Percentiles rank a stretch among this genome's conserved stretches.
These are phyloP conservation scores for Iberis pinnata DNA, from an alignment of 345 rosid species.

Conservation along the genomic window DNA sequence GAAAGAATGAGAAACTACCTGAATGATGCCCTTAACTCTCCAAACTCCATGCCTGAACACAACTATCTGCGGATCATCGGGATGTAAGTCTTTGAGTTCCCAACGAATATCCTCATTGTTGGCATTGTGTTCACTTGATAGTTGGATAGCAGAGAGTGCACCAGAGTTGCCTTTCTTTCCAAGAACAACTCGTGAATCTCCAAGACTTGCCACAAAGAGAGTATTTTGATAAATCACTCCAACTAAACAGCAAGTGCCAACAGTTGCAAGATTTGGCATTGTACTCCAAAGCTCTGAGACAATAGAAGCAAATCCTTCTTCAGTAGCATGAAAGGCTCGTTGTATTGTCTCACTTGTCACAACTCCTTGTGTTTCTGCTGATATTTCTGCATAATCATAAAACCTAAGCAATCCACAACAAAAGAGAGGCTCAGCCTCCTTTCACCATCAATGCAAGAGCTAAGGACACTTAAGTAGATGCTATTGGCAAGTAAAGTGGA, in stretches of 20 bases:
- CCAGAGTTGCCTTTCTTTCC: slow-evolving; percentile 76
- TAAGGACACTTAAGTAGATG: background rate
- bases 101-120: slow-evolving; percentile 65
- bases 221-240: slow-evolving; percentile 72
- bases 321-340: slow-evolving; percentile 65
- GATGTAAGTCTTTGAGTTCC: slow-evolving; percentile 77
- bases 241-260: slow-evolving; percentile 82
- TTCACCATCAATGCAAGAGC: slow-evolving; percentile 14
- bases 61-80: slow-evolving; percentile 79
- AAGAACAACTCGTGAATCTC: slow-evolving; percentile 78
- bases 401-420: slow-evolving; percentile 60
- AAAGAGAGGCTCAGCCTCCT: slow-evolving; percentile 43
- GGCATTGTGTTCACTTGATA: slow-evolving; percentile 90
- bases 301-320: slow-evolving; percentile 69
- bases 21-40: slow-evolving; percentile 95
- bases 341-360: slow-evolving; percentile 63
- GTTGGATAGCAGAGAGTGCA: slow-evolving; percentile 63
- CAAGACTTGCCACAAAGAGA: slow-evolving; percentile 76
- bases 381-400: slow-evolving; percentile 77
- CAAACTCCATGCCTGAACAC: slow-evolving; percentile 82
- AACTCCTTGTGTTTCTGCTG: slow-evolving; percentile 59
- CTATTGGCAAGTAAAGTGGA: background rate
- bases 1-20: slow-evolving; percentile 39
- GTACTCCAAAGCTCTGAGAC: slow-evolving; percentile 63
- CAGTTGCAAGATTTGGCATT: slow-evolving; percentile 60